These are phyloP conservation scores for Limonium bicolor DNA, from an alignment of 148 eudicot species.

Conservation along the genomic window DNA sequence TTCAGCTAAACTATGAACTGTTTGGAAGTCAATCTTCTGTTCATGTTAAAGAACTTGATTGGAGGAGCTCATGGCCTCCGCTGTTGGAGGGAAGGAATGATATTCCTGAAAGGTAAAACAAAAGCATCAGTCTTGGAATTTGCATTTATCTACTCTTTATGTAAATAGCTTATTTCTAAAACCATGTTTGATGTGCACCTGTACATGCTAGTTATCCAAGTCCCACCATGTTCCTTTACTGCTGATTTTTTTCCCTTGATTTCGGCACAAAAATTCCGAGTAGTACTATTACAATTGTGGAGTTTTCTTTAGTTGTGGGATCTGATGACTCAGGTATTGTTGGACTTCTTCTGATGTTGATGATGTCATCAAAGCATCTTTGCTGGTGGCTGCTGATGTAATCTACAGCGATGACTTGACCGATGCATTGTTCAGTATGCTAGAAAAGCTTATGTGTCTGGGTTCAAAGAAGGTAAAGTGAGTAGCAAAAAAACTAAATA, in stretches of 20 bases:
- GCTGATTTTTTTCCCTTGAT: too few relatives aligned
- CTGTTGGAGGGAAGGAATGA: constrained; percentile 7
- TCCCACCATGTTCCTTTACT: too few relatives aligned
- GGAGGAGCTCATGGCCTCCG: constrained; percentile 78
- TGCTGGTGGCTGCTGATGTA: constrained; percentile 96
- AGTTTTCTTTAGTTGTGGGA: not conserved
- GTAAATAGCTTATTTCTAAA: not conserved
- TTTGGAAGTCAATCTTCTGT: constrained; percentile 35
- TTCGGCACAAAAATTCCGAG: too few relatives aligned
- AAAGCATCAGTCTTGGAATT: not conserved
- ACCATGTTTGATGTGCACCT: too few relatives aligned
- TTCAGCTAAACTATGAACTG: constrained; percentile 39
- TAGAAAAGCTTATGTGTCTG: constrained; percentile 42
- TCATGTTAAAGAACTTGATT: constrained; percentile 90
- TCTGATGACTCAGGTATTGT: constrained; percentile 30
- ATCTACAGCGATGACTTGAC: constrained; percentile 85
- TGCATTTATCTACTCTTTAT: not conserved
- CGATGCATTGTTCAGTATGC: constrained; percentile 59
- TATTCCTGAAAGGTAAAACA: constrained; percentile 19
- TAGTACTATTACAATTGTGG: too few relatives aligned
- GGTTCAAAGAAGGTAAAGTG: constrained; percentile 68
- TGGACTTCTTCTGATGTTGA: constrained; percentile 63
- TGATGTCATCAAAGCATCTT: constrained; percentile 42
- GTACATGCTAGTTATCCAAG: too few relatives aligned
- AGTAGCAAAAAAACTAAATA: too few relatives aligned